These are phyloP conservation scores for Dendrobium nobile DNA, from an alignment of 106 monocot genomes.

Conservation along the genomic window DNA sequence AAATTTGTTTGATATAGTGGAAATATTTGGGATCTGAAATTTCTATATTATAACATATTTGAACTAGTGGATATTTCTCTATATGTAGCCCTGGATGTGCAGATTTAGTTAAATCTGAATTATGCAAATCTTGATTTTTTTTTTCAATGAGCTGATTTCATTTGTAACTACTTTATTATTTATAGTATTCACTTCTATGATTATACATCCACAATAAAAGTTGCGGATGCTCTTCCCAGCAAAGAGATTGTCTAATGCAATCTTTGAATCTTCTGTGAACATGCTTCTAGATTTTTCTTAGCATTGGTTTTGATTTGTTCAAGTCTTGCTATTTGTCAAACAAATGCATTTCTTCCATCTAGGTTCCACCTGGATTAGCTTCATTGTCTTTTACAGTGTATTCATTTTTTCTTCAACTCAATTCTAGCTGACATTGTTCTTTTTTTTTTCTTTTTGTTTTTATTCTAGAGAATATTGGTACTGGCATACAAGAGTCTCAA, in stretches of 20 bases:
- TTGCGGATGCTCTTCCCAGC: neutral
- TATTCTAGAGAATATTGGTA: constrained; percentile 10
- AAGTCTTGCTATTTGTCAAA: neutral
- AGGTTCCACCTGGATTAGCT: neutral
- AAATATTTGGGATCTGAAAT: neutral
- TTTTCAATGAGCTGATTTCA: neutral
- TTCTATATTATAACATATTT: neutral
- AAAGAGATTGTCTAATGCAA: neutral
- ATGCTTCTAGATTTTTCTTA: neutral
- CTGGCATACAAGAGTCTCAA: neutral
- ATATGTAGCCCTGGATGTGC: neutral
- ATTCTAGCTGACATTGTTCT: neutral
- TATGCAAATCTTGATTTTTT: no score
- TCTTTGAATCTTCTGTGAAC: neutral
- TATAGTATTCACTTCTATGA: neutral
- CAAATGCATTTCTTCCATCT: neutral
- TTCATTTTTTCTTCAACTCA: neutral
- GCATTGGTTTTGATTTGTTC: neutral
- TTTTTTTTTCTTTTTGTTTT: neutral
- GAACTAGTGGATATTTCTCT: neutral
- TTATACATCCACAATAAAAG: neutral
- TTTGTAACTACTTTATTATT: neutral
- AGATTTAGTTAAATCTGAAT: neutral
- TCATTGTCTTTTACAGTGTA: neutral
- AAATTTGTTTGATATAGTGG: neutral